Base-by-base conservation (phyloP, 192 early-diverging fungal species). In the Glomus cerebriforme region DNA sequence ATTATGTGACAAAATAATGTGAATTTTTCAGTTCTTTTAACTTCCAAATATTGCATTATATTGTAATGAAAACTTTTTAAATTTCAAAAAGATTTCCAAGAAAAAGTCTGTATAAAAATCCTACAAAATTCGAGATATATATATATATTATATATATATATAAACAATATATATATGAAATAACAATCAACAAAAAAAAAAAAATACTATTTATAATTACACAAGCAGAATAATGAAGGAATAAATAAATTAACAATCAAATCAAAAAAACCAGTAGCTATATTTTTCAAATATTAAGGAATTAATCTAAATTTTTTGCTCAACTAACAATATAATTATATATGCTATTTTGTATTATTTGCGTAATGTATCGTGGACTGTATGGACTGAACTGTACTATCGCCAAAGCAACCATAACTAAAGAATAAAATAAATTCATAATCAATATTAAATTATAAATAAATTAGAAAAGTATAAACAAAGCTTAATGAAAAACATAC, bases 331-430 rank as follows among this genome's bases (percentile, higher is more conserved):
- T 1, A n/a, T 7, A 7, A 54, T 54, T 3, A 54, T 54, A 54
- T 4, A 43, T 9, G 4, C 7, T 9, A 54, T 54, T 54, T 19
- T 7, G 17, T 54, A 54, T 54, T 19, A 54, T 6, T 19, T 22
- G 19, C 22, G 39, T 60, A 60, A 60, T 7, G 13, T 60, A 10
- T 5, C 15, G 6, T 26, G 32, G 0, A 17, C 37, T 9, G 9
- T 34, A 39, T n/a, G 66, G 34, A 68, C n/a, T 68, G n/a, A n/a
- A 68, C 24, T 68, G 34, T 10, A 68, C 35, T 39, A 68, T 9
- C 17, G 66, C 66, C 2, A 68, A 26, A n/a, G 66, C 66, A 39
- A 68, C 31, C 66, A 68, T 68, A 29, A 68, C 66, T 68, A 68
- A 68, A 68, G 31, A 68, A 39, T 22, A 12, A 9, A 68, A 68